Base-by-base conservation (phyloP, 257 asterid genomes). In the Buddleja alternifolia region DNA sequence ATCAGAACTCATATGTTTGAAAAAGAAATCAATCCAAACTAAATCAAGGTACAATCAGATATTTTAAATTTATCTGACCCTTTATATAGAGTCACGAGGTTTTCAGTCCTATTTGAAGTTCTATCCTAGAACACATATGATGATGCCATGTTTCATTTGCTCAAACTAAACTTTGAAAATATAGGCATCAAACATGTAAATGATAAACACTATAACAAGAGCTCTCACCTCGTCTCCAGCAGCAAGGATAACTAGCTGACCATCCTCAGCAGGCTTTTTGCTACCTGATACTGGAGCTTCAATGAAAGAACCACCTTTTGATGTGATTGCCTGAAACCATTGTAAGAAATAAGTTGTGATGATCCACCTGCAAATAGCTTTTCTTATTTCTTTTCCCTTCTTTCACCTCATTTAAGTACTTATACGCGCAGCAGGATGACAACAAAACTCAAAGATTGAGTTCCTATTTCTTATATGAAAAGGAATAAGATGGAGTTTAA, bases 221-320 rank as follows among this genome's bases (percentile, higher is more conserved):
- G 61, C 60, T 53, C 75, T 47, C 54, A 88, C 98, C 92, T 85
- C 83, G 61, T 90, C 97, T 66, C 98, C 98, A 60, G 98, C 98
- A 69, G 98, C 92, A 78, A 93, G 97, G 81, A 93, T 88, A 32
- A 90, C 97, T 29, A 93, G 75, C 57, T 93, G 98, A 75, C 98
- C 98, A 80, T 93, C 98, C 84, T 93, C 98, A 66, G 98, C 98
- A 42, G 98, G 98, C 74, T 90, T 93, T 81, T 93, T 93, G 86
- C 98, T 93, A 63, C 98, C 98, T 32, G 98, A 93, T 56, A 93
- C 98, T 56, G 98, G 98, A 68, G 88, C 97, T 84, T 93, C 97
- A 39, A 93, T 84, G 81, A 88, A 93, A 71, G 37, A 48, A 75
- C 96, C 98, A 58, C 96, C 92, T 78, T 88, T 90, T 44, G 90